Evolutionary conservation across 139 green algal species (phyloP), one percentile per base, ranked within the genome.

Genomic region (Pleodorina starrii): DNA sequence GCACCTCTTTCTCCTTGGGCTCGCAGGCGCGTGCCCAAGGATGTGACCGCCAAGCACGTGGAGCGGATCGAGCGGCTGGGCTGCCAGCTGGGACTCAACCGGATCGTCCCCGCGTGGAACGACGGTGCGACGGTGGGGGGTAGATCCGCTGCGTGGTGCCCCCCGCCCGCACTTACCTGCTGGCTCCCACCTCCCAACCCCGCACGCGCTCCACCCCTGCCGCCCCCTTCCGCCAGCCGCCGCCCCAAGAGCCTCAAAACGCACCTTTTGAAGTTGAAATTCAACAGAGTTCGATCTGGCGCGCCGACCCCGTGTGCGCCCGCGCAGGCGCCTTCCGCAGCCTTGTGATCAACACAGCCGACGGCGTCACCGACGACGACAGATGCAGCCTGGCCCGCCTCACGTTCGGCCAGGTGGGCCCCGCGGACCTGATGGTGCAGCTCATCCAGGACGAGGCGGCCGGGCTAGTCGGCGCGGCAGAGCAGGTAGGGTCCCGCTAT

Each of bases 31-130:
- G 74, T 83, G 29, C n/a, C 29, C 1, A 43, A 43, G 23, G 29
- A 27, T 1, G 74, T 66, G 27, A 46, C 66, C 25, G 29, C 63
- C 29, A 12, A 42, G 29, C 44, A 83, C 74, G 5, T 83, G 29
- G 46, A 83, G 23, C 46, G 74, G 1, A 63, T 83, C 46, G 0
- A 5, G 19, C 11, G 66, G 7, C 74, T 83, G 44, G 46, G 46
- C 10, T 6, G n/a, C 46, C 44, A 46, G 25, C n/a, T 83, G 74
- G 74, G 74, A n/a, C 74, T 83, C 29, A 66, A 66, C 74, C 74
- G 74, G 0, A 43, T 83, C 5, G 11, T 32, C 29, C 74, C 74
- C 2, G 43, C 63, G n/a, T 83, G 74, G 74, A 83, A 83, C 46
- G 74, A 83, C 25, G 74, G 73, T 80, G 73, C 10, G 73, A n/a